Base-by-base conservation (phyloP, 2,329 filamentous ascomycete species). In the Fusarium sp. region DNA sequence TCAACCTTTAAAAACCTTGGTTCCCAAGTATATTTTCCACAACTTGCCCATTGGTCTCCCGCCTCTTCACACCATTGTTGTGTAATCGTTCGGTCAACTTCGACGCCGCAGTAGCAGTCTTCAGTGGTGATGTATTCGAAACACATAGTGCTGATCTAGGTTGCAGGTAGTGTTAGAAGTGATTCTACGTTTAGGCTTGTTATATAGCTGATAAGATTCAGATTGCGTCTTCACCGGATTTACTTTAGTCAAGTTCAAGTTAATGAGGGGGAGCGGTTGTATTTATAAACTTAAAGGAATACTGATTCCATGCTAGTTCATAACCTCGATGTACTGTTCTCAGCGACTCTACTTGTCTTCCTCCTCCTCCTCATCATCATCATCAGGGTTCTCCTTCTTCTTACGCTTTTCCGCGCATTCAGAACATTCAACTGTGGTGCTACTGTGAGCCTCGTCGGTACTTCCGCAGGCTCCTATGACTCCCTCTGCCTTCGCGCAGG, bases 121-220 rank as follows among this genome's bases (percentile, higher is more conserved):
- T 38, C 34, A n/a, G 18, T 18, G 9, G 5, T n/a, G 18, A 38
- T 10, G 6, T 11, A n/a, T 38, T 38, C 34, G 9, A n/a, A 38
- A 38, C 34, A 38, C 34, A 38, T 38, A 11, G 9, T n/a, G 9
- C 34, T 38, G 34, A 6, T 38, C 5, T 38, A 38, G 10, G 34
- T 4, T 38, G 1, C 7, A 11, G 9, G 5, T 11, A 3, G 5
- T 38, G 0, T 6, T 6, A 38, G 16, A 38, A 38, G 9, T n/a
- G 3, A n/a, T 2, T 38, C 2, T 38, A 18, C 2, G 16, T 18
- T 11, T 18, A 6, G 5, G 1, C 9, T n/a, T 18, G 16, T 4
- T 38, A n/a, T 18, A 10, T n/a, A 30, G 6, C 5, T 6, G 3
- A 11, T 38, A 0, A 4, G 5, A 38, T 38, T n/a, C 5, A 38